Conservation (phyloP, 2,329 filamentous ascomycete genomes). For the Lachnellula cervina region DNA sequence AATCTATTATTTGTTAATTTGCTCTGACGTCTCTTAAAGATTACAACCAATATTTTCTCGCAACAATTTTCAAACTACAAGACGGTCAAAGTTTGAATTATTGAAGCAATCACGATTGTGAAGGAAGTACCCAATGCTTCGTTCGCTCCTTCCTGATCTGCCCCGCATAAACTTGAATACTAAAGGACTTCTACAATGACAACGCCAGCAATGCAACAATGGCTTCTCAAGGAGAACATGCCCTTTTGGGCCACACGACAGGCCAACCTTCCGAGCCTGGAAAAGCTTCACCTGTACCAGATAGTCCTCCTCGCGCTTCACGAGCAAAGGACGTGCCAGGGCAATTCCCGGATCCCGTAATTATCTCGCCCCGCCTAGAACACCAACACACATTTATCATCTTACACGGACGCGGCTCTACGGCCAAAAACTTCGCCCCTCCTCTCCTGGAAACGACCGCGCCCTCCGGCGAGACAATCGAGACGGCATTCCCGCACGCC, state of each 20-base stretch:
- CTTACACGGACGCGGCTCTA: conserved; percentile 46
- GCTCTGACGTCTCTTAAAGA: too few relatives aligned
- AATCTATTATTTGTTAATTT: too few relatives aligned
- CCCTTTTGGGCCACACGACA: neutral
- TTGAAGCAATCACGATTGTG: too few relatives aligned
- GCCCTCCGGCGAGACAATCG: conserved; percentile 26
- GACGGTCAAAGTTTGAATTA: too few relatives aligned
- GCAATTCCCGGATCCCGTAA: conserved; percentile 14
- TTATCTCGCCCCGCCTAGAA: conserved; percentile 6
- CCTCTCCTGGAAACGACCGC: conserved; percentile 33
- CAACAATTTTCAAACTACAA: too few relatives aligned
- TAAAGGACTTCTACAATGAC: neutral
- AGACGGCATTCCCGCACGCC: conserved; percentile 36
- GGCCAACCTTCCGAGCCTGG: neutral
- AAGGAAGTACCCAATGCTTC: too few relatives aligned
- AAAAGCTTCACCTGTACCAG: neutral
- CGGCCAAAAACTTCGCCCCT: conserved; percentile 36
- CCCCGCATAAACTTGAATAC: too few relatives aligned
- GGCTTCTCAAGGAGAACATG: neutral
- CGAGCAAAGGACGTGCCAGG: neutral
- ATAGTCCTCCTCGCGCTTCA: neutral
- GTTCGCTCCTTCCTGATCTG: too few relatives aligned
- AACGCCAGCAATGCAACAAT: neutral
- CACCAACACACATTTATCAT: conserved; percentile 45
- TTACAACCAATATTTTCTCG: too few relatives aligned